phyloP scores from a whole-genome alignment of 805 yeast species.

The Pichia sporocuriosa region DNA sequence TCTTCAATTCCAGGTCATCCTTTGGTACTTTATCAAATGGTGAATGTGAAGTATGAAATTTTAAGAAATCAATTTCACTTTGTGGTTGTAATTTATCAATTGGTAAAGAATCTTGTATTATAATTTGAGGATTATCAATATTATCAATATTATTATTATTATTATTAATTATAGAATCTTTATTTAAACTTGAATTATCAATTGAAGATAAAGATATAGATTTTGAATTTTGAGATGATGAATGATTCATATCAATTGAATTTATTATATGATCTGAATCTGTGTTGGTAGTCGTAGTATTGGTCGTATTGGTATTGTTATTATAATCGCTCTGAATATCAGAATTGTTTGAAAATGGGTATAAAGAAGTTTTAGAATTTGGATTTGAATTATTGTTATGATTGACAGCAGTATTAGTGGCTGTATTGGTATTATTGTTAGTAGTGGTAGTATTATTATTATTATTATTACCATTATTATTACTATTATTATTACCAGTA shows the following conservation, averaged over 20 bases:
- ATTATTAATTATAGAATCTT: background rate
- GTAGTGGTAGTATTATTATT: background rate
- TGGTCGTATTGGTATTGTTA: too few species aligned
- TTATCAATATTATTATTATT: background rate
- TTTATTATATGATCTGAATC: background rate
- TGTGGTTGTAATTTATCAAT: constrained; percentile 10
- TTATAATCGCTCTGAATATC: too few species aligned
- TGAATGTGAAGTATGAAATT: constrained; percentile 27
- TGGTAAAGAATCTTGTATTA: constrained; percentile 1
- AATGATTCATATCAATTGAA: background rate
- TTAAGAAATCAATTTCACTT: constrained; percentile 24
- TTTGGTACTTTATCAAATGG: constrained; percentile 36
- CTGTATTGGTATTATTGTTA: too few species aligned
- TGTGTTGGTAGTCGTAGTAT: constrained; percentile 1
- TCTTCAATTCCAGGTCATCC: constrained; percentile 73
- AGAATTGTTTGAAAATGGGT: too few species aligned
- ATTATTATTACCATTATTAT: constrained; percentile 6
- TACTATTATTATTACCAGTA: constrained; percentile 4
- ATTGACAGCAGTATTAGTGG: too few species aligned
- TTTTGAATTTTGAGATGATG: background rate
- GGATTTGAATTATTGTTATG: too few species aligned
- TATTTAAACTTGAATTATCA: background rate
- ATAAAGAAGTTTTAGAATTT: too few species aligned
- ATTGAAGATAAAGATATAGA: background rate
- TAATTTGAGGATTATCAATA: background rate